phyloP scores from a whole-genome alignment of 495 filamentous ascomycete species.

The Cairneyella variabilis region DNA sequence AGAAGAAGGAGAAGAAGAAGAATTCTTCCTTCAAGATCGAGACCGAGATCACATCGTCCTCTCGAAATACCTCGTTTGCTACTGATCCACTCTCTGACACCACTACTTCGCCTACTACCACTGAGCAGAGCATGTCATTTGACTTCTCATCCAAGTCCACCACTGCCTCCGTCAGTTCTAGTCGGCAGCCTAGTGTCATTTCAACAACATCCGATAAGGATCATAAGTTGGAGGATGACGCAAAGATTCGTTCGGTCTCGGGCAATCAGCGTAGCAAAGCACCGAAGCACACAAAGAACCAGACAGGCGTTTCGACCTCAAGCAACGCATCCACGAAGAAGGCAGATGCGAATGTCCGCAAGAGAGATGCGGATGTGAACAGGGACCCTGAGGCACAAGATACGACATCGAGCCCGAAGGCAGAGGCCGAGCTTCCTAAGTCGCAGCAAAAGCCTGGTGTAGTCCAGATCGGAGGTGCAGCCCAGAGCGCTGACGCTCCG shows the following conservation, averaged over 20 bases:
- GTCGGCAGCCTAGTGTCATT: not conserved
- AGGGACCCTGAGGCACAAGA: too few relatives aligned
- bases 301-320: not conserved
- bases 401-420: too few relatives aligned
- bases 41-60: not conserved
- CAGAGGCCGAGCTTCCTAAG: too few relatives aligned
- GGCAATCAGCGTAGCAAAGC: not conserved
- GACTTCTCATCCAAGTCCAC: not conserved
- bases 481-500: not conserved
- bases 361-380: not conserved
- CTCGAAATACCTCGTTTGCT: not conserved
- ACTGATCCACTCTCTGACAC: not conserved
- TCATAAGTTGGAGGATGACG: not conserved
- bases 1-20: not conserved
- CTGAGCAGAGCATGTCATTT: not conserved
- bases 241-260: not conserved
- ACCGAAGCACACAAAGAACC: conserved; percentile 8
- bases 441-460: too few relatives aligned
- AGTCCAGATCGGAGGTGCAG: not conserved
- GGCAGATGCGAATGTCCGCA: conserved; percentile 5
- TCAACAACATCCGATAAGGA: not conserved
- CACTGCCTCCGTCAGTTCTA: conserved; percentile 7
- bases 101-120: not conserved
- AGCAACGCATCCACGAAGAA: conserved; percentile 13
- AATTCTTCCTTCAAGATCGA: not conserved